Percentiles rank a stretch among this genome's conserved stretches.
These are phyloP conservation scores for Thermomucor indicae-seudaticae DNA, from an alignment of 371 early-diverging fungal genomes.

Conservation along the genomic window DNA sequence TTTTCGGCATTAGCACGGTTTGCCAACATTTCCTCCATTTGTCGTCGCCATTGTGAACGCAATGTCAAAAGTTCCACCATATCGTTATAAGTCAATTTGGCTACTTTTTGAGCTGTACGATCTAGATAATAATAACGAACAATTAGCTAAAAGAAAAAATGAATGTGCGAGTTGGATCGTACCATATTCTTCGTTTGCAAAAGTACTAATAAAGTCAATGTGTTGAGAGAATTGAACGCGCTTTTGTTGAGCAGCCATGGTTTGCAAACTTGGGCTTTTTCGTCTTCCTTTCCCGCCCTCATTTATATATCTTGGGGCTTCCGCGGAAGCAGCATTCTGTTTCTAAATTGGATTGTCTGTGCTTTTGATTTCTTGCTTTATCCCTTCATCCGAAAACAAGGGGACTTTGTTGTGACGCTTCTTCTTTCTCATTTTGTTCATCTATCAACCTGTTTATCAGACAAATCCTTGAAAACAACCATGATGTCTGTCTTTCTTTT, in stretches of 20 bases:
- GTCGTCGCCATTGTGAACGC: conserved; percentile 42
- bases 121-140: conserved; percentile 13
- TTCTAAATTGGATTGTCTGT: conserved; percentile 1
- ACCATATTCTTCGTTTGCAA: conserved; percentile 50
- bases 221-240: conserved; percentile 40
- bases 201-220: conserved; percentile 35
- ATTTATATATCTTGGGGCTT: background rate
- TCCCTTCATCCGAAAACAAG: too few relatives aligned
- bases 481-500: too few relatives aligned
- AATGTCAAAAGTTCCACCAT: conserved; percentile 44
- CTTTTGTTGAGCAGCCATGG: conserved; percentile 7
- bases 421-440: background rate
- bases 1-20: conserved; percentile 19
- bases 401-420: too few relatives aligned
- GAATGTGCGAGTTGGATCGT: conserved; percentile 2
- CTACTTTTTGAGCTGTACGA: conserved; percentile 46
- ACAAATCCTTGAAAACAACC: too few relatives aligned
- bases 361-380: background rate
- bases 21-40: conserved; percentile 38
- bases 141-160: background rate
- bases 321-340: background rate
- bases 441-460: background rate
- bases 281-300: background rate
- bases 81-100: conserved; percentile 42
- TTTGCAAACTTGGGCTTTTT: background rate